Evolutionary conservation across 805 yeast species (phyloP), one percentile per base, ranked within the genome.

Genomic region (Starmera dryadoides): DNA sequence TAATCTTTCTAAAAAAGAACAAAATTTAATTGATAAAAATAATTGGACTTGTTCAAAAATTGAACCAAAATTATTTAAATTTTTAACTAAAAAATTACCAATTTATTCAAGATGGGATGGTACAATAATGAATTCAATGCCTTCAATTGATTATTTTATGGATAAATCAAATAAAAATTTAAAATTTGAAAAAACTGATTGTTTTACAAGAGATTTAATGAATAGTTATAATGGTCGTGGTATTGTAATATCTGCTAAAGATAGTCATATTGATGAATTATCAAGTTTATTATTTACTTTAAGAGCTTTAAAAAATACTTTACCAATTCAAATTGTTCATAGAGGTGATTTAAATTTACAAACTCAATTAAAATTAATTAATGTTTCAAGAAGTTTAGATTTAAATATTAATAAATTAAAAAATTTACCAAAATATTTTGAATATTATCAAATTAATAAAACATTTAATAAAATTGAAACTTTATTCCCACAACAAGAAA

Each of bases 211-310:
- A 23, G 48, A 62, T 31, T 52, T 60, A 42, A 55, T 47, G 39
- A 37, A 50, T n/a, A 42, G 59, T 4, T 53, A 50, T 35, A 61
- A 56, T 39, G 68, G 69, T 1, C 52, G 46, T 42, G 73, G 73
- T 15, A 56, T 66, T 31, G 69, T 63, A 4, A 45, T 68, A 23
- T 57, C 68, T 6, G 56, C 66, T 4, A 53, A 59, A 6, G 63
- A 63, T 37, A 44, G 40, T 20, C 63, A 59, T 40, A 50, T 64
- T 15, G 47, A 45, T 18, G 59, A 65, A 20, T 51, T 62, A 20
- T 49, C 62, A 10, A 55, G 67, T 19, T 37, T 66, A 25, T 58
- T 84, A 22, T 67, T 73, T 4, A 61, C 75, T 34, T 50, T 68
- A 20, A 52, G 72, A 29, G 56, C 56, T 6, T 41, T 60, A 15